These are phyloP conservation scores for Pseudopyricularia javanii DNA, from an alignment of 2,329 filamentous ascomycete species.

Conservation along the genomic window DNA sequence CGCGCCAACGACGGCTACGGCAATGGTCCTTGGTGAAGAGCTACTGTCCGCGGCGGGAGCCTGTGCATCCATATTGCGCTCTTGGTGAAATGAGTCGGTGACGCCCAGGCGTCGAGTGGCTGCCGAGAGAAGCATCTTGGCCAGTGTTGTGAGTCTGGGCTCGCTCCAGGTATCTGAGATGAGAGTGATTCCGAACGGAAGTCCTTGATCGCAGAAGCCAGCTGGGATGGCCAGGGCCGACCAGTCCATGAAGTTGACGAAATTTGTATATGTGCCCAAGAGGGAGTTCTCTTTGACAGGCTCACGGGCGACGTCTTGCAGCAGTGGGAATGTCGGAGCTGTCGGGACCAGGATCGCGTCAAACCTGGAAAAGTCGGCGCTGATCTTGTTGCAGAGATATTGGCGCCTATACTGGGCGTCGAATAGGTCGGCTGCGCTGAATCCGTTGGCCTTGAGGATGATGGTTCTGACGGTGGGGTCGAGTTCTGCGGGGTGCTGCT, in stretches of 20 bases:
- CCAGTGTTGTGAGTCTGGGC: slow-evolving; percentile 14
- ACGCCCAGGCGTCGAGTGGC: background rate
- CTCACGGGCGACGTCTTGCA: slow-evolving; percentile 35
- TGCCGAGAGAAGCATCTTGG: slow-evolving; percentile 14
- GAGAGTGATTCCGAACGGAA: slow-evolving; percentile 25
- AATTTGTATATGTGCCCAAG: slow-evolving; percentile 45
- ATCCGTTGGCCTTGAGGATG: slow-evolving; percentile 22
- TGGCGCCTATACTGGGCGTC: slow-evolving; percentile 22
- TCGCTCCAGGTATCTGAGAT: slow-evolving; percentile 23
- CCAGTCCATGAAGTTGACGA: slow-evolving; percentile 48
- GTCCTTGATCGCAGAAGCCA: slow-evolving; percentile 21
- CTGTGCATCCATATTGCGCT: background rate
- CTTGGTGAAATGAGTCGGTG: background rate
- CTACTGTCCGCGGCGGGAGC: background rate
- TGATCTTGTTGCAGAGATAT: slow-evolving; percentile 26
- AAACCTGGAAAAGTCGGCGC: slow-evolving; percentile 25
- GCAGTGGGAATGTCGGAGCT: slow-evolving; percentile 35
- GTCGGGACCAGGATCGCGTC: slow-evolving; percentile 45
- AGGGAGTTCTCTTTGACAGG: slow-evolving; percentile 41
- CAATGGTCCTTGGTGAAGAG: background rate
- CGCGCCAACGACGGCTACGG: background rate
- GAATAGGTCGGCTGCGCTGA: slow-evolving; percentile 33
- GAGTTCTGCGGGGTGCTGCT: slow-evolving; percentile 16
- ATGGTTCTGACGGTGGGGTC: slow-evolving; percentile 22
- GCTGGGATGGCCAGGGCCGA: slow-evolving; percentile 41